phyloP scores from a whole-genome alignment of 1,139 yeast genomes.

The Debaryomyces singareniensis region DNA sequence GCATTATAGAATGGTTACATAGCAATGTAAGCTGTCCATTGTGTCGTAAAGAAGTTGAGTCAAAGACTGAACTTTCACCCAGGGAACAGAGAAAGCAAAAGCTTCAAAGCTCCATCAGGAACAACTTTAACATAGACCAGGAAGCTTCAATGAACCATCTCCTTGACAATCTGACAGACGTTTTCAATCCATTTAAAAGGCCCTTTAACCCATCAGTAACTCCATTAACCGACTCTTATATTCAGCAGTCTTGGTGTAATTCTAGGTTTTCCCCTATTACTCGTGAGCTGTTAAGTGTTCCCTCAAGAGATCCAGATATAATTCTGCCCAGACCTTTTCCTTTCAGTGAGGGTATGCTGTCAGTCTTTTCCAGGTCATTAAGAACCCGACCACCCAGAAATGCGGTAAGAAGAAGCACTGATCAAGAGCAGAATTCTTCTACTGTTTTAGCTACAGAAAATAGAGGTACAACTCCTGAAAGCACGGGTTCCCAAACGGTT shows the following conservation, averaged over 20 bases:
- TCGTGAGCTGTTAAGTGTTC: constrained; percentile 5
- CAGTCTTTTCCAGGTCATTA: constrained; percentile 6
- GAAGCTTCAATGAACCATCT: constrained; percentile 20
- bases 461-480: constrained; percentile 4
- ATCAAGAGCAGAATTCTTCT: constrained; percentile 8
- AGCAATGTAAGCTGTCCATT: constrained; percentile 39
- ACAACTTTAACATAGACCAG: constrained; percentile 12
- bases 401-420: constrained; percentile 2
- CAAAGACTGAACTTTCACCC: constrained; percentile 18
- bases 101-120: constrained; percentile 10
- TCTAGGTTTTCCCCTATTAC: constrained; percentile 11
- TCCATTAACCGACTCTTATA: constrained; percentile 36
- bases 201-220: constrained; percentile 34
- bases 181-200: constrained; percentile 32
- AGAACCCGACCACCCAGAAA: constrained; percentile 2
- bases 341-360: constrained; percentile 14
- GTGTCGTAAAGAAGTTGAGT: constrained; percentile 39
- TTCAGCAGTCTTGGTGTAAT: constrained; percentile 34
- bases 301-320: constrained; percentile 19
- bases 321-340: constrained; percentile 30
- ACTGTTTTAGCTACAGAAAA: constrained; percentile 8
- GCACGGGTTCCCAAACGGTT: constrained; percentile 2
- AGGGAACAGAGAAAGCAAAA: constrained; percentile 8
- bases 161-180: constrained; percentile 27
- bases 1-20: constrained; percentile 40